Evolutionary conservation across 2,329 filamentous ascomycete genomes (phyloP).

Genomic region (Colletotrichum cuscutae): DNA sequence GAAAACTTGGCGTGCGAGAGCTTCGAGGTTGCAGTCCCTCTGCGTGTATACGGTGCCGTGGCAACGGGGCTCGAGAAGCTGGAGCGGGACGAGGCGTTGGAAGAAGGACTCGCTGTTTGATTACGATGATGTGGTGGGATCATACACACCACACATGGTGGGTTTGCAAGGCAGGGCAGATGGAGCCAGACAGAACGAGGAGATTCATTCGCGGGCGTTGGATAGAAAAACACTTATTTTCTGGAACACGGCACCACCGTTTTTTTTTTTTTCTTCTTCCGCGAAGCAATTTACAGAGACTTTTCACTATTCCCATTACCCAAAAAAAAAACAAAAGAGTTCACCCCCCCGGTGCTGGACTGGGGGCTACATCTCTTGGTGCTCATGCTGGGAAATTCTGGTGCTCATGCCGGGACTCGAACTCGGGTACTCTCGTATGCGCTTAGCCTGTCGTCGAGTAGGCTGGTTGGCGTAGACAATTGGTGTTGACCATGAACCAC

Average conservation of each 20-base stretch:
- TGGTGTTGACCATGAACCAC: too few relatives aligned
- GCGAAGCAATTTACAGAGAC: background rate
- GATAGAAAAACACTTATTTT: slow-evolving; percentile 22
- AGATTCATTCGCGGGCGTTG: slow-evolving; percentile 17
- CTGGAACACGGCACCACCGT: slow-evolving; percentile 11
- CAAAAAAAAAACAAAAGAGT: too few relatives aligned
- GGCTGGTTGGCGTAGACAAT: too few relatives aligned
- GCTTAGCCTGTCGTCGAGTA: too few relatives aligned
- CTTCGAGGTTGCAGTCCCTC: slow-evolving; percentile 87
- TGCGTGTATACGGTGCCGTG: slow-evolving; percentile 80
- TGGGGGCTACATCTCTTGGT: too few relatives aligned
- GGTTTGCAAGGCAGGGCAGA: background rate
- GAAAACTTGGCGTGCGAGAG: slow-evolving; percentile 86
- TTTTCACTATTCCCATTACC: too few relatives aligned
- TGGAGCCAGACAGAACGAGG: slow-evolving; percentile 7
- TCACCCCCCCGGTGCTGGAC: too few relatives aligned
- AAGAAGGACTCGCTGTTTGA: slow-evolving; percentile 56
- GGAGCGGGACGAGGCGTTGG: slow-evolving; percentile 64
- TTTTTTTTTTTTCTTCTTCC: background rate
- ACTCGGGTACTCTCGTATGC: too few relatives aligned
- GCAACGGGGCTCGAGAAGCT: slow-evolving; percentile 66
- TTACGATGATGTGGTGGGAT: background rate
- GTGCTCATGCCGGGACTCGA: too few relatives aligned
- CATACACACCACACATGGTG: background rate
- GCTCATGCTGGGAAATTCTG: too few relatives aligned